These are phyloP conservation scores for Dictyostelium brefeldianum DNA, from an alignment of 78 protist species.

Conservation along the genomic window DNA sequence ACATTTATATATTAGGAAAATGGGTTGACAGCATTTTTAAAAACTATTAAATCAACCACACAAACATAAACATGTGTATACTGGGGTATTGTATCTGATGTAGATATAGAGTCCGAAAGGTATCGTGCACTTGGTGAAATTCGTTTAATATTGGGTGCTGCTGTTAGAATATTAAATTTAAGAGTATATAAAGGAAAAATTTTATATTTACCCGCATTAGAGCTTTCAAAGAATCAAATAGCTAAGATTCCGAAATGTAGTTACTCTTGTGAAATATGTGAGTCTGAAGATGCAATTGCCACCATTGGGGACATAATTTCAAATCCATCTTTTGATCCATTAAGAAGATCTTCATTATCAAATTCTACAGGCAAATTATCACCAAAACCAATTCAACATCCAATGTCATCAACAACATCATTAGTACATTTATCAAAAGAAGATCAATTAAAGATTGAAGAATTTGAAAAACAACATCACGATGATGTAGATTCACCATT, in stretches of 20 bases:
- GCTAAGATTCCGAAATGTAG: constrained; percentile 61
- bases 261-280: constrained; percentile 39
- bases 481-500: background rate
- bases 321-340: background rate
- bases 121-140: constrained; percentile 69
- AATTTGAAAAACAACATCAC: background rate
- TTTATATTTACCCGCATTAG: constrained; percentile 54
- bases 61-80: too few species aligned
- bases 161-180: constrained; percentile 38
- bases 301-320: background rate
- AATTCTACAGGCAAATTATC: background rate
- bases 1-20: too few species aligned
- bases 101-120: constrained; percentile 78
- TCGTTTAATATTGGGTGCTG: constrained; percentile 41
- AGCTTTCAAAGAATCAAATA: constrained; percentile 9
- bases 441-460: background rate
- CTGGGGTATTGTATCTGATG: constrained; percentile 77
- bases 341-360: constrained; percentile 8
- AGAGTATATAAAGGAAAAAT: constrained; percentile 59
- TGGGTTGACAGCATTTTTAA: too few species aligned
- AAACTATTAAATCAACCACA: too few species aligned
- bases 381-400: background rate
- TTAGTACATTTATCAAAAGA: background rate
- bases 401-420: background rate
- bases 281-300: background rate